Percentiles rank a stretch among this genome's conserved stretches.
These are phyloP conservation scores for Coniochaeta hoffmannii DNA, from an alignment of 2,329 filamentous ascomycete species.

Conservation along the genomic window DNA sequence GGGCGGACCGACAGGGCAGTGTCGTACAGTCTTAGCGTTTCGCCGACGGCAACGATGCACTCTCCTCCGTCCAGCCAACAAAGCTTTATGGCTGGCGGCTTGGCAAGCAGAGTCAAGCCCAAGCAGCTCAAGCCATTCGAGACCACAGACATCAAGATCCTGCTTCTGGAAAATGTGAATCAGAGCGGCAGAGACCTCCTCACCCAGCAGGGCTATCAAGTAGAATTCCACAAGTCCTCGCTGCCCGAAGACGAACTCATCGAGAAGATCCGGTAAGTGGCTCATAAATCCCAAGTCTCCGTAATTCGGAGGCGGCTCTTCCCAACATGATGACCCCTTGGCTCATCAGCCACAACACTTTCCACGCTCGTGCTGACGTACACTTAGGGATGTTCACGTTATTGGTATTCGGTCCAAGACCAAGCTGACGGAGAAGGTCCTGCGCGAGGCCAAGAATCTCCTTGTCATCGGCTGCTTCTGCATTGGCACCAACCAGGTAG, in stretches of 20 bases:
- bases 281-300: slow-evolving; percentile 7
- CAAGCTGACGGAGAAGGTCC: slow-evolving; percentile 77
- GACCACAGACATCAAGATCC: slow-evolving; percentile 91
- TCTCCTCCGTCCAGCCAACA: slow-evolving; percentile 58
- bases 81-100: slow-evolving; percentile 31
- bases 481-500: slow-evolving; percentile 95
- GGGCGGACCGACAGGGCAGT: slow-evolving; percentile 31
- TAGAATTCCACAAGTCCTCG: slow-evolving; percentile 83
- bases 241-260: slow-evolving; percentile 90
- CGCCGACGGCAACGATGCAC: slow-evolving; percentile 67
- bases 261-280: slow-evolving; percentile 79
- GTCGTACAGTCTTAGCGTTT: slow-evolving; percentile 59
- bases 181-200: slow-evolving; percentile 80
- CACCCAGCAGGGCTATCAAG: slow-evolving; percentile 83
- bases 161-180: slow-evolving; percentile 95
- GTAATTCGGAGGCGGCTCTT: slow-evolving; percentile 8
- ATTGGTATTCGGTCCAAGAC: slow-evolving; percentile 98
- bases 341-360: neutral
- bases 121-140: slow-evolving; percentile 94
- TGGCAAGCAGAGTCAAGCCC: slow-evolving; percentile 33
- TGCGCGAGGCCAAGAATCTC: slow-evolving; percentile 85
- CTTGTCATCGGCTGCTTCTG: slow-evolving; percentile 98
- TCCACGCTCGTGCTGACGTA: slow-evolving; percentile 3
- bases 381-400: slow-evolving; percentile 77
- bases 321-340: slow-evolving; percentile 8